Percentiles rank a stretch among this genome's conserved stretches.
Conservation (phyloP, 78 protist species). For the Thecamonas trahens region DNA sequence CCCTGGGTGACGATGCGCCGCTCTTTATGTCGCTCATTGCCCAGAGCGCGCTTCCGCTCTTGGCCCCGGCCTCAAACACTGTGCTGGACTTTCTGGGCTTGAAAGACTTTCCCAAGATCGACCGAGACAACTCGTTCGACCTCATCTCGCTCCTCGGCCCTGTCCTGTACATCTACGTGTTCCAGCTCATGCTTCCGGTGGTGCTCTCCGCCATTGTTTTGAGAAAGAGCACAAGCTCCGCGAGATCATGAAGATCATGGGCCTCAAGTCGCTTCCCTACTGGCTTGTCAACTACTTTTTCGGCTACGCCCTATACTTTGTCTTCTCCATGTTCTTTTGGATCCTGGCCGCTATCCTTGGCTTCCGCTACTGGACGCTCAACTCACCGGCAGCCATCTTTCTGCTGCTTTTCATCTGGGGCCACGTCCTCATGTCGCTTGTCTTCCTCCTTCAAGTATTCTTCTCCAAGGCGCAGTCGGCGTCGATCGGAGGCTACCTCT, state of each 20-base stretch:
- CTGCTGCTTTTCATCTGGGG: conserved; percentile 20
- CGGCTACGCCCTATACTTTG: conserved; percentile 24
- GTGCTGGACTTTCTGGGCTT: too few species aligned
- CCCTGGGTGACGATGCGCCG: too few species aligned
- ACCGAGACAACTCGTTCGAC: not conserved
- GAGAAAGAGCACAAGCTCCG: conserved; percentile 1
- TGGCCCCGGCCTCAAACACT: too few species aligned
- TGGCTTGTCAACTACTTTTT: conserved; percentile 44
- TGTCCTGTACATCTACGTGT: not conserved
- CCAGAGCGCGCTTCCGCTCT: too few species aligned
- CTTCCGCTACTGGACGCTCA: conserved; percentile 22
- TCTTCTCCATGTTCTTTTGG: conserved; percentile 17
- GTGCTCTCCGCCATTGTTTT: not conserved
- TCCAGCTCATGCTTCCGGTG: conserved; percentile 14
- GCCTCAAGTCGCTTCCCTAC: too few species aligned
- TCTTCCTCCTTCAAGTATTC: conserved; percentile 4
- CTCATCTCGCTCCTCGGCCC: conserved; percentile 2
- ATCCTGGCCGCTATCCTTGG: not conserved
- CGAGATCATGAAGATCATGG: conserved; percentile 20
- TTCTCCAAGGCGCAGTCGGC: conserved; percentile 2
- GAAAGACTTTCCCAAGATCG: not conserved
- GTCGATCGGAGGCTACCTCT: conserved; percentile 12
- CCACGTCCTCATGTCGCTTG: not conserved
- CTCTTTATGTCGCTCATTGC: too few species aligned
- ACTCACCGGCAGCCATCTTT: not conserved